Base-by-base conservation (phyloP, 2,329 filamentous ascomycete genomes). In the Didymella segeticola region DNA sequence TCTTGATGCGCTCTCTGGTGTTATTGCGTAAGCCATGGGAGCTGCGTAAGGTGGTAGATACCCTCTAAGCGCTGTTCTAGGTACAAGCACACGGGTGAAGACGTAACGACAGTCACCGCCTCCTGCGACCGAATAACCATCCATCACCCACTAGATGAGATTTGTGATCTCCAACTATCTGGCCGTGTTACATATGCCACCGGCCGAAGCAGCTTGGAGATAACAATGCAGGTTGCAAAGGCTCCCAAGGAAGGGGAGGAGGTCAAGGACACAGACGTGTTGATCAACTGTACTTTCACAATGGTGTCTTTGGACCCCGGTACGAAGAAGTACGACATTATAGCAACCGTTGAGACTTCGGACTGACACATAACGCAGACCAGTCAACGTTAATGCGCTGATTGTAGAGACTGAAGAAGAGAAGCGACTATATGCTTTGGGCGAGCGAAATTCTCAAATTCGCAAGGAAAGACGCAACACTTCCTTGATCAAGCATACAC, bases 151-250 rank as follows among this genome's bases (percentile, higher is more conserved):
- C 77, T 92, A 20, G 88, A 85, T 30, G 88, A 91, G 65, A 90
- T 93, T 47, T 91, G 89, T 61, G 89, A 93, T 70, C 82, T 93
- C 9, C 86, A 92, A 66, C 82, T 91, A 31, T 89, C 86, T 53
- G 85, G 85, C 4, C 80, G 84, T 57, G 85, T 87, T 17, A 86
- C 89, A 0, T 91, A 90, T 68, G 88, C 89, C 0, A 88, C 89
- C 1, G 89, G 89, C 0, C 77, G 88, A 52, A 89, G 86, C 55
- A 90, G 87, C 68, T 84, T 90, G 73, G 89, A 91, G 63, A 86
- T 91, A 8, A 89, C 88, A 0, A 83, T 89, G 61, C 86, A 89
- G 68, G 88, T 91, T 15, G 86, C 88, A 7, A 89, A 88, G 66
- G 87, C 84, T 0, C 83, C 86, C 0, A 76, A 80, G 26, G 77